Conservation (phyloP, 345 rosid species). For the Litchi chinensis region DNA sequence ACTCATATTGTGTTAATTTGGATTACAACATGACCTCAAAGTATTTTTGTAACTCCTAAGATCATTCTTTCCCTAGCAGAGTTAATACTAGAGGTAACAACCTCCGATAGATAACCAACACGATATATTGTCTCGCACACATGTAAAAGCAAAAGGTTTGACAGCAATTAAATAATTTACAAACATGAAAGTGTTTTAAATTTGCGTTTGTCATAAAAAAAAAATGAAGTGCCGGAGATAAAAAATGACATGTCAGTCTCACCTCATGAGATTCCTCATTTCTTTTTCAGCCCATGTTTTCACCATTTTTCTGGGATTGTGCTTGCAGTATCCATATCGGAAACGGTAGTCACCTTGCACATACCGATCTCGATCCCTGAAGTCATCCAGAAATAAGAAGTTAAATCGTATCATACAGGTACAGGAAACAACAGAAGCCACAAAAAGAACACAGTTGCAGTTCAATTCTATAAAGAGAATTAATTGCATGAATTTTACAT, state of each 20-base stretch:
- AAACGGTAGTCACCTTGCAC: constrained; percentile 98
- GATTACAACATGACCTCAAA: background rate
- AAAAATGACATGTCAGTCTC: constrained; percentile 3
- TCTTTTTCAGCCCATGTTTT: constrained; percentile 99
- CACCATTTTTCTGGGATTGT: constrained; percentile 98
- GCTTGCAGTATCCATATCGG: constrained; percentile 90
- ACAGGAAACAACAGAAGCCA: background rate
- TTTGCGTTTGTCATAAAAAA: background rate
- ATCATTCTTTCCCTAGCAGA: background rate
- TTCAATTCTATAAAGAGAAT: background rate
- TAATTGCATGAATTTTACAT: background rate
- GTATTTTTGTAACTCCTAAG: background rate
- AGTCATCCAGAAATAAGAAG: constrained; percentile 17
- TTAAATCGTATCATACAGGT: constrained; percentile 5
- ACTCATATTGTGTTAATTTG: background rate
- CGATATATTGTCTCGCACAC: background rate
- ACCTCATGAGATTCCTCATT: constrained; percentile 95
- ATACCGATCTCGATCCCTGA: constrained; percentile 92
- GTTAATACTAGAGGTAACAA: background rate
- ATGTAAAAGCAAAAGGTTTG: background rate
- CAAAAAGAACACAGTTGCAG: background rate
- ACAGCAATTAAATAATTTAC: background rate
- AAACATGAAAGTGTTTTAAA: background rate
- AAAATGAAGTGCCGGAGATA: background rate
- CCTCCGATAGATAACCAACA: background rate